Percentiles rank a stretch among this genome's conserved stretches.
These are phyloP conservation scores for Phytophthora agathidicida DNA, from an alignment of 352 stramenopile genomes.

Conservation along the genomic window DNA sequence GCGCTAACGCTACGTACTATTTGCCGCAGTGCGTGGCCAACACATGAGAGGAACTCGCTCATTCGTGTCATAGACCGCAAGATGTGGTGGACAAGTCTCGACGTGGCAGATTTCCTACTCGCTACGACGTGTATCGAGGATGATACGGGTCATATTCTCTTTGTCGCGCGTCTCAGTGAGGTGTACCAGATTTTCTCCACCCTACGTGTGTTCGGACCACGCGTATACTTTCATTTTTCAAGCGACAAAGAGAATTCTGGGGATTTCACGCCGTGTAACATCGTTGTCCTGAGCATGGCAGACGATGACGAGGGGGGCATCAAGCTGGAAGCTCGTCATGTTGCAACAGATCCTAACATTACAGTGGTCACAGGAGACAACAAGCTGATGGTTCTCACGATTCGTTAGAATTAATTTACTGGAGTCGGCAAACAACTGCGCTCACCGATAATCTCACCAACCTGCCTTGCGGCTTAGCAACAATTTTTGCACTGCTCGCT, in stretches of 20 bases:
- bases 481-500: too few species aligned
- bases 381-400: not conserved
- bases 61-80: conserved; percentile 2
- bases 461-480: too few species aligned
- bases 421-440: too few species aligned
- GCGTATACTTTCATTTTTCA: conserved; percentile 4
- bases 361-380: not conserved
- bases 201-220: not conserved
- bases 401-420: too few species aligned
- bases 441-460: too few species aligned
- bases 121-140: not conserved
- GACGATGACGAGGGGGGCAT: conserved; percentile 5
- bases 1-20: not conserved
- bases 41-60: conserved; percentile 6
- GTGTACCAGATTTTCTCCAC: conserved; percentile 4
- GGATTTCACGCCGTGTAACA: not conserved
- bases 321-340: not conserved
- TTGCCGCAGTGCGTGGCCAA: conserved; percentile 2
- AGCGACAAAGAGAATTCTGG: conserved; percentile 5
- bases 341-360: not conserved
- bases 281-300: conserved; percentile 8
- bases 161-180: not conserved
- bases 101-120: conserved; percentile 6
- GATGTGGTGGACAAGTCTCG: conserved; percentile 13
- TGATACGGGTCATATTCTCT: not conserved